Base-by-base conservation (phyloP, 2,329 filamentous ascomycete species). In the Sarocladiaceae sp. region DNA sequence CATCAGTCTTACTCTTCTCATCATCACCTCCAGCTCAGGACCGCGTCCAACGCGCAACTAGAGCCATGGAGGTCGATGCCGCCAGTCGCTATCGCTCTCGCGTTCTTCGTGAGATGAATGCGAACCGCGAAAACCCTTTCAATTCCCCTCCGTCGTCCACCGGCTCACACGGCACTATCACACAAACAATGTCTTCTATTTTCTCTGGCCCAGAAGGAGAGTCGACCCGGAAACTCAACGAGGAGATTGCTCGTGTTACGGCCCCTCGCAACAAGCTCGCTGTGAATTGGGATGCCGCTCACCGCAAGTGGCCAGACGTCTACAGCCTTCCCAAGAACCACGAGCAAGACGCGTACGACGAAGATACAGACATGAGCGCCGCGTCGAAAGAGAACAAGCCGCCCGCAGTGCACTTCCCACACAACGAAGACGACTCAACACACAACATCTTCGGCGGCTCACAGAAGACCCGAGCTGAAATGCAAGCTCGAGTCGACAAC, bases 61-160 rank as follows among this genome's bases (percentile, higher is more conserved):
- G 56, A 64, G 61, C 63, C 56, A 75, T 75, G 72, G 72, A 74
- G 61, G 59, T 64, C 60, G 71, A 75, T 58, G 61, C 63, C 44
- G 61, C 64, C 52, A 68, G 56, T 59, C 68, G 71, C 59, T 75
- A 73, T 66, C 72, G 71, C 60, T 75, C 72, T 60, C 72, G 72
- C 58, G 73, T 75, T 55, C 68, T 75, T 59, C 71, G 76, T 64
- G 76, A 78, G 66, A 77, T 78, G 74, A 72, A 75, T 47, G 68
- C 73, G 57, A 73, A 76, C 65, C 71, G 73, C 63, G 71, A 78
- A 54, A 78, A 81, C 63, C 78, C 78, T 5, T 81, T 80, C 67
- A 79, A 78, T 65, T 81, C 78, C 18, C 79, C 79, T 4, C 78
- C 78, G 18, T 80, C 78, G 6, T 82, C 78, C 6, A 81, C 78